A percentile compares a stretch with the other conserved stretches of the same genome.
phyloP scores from a whole-genome alignment of 306 rosid species.

The Vigna nakashimae region DNA sequence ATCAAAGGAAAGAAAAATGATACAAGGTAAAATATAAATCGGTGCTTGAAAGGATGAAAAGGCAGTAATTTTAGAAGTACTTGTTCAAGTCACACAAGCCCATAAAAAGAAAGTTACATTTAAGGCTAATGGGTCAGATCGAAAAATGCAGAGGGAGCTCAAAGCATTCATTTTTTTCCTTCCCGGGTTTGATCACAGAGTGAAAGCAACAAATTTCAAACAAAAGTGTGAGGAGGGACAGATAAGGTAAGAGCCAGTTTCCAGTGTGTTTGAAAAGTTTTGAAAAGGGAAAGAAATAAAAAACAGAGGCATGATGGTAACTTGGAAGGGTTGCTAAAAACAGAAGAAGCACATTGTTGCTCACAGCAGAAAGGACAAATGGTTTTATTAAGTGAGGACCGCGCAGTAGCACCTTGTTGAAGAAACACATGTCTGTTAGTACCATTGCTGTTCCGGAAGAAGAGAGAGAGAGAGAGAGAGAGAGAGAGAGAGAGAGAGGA shows the following conservation, averaged over 20 bases:
- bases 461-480: no score
- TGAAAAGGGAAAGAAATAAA: conserved; percentile 5
- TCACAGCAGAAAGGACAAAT: conserved; percentile 1
- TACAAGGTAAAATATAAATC: not conserved
- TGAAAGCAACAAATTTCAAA: conserved; percentile 4
- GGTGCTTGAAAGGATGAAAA: not conserved
- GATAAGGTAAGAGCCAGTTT: not conserved
- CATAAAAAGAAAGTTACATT: not conserved
- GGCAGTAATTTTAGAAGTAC: conserved; percentile 22
- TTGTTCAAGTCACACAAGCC: conserved; percentile 8
- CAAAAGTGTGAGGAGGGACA: not conserved
- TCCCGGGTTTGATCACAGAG: not conserved
- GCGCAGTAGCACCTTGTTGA: conserved; percentile 66
- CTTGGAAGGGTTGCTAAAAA: conserved; percentile 12
- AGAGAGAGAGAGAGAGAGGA: not conserved
- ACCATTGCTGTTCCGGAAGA: conserved; percentile 50
- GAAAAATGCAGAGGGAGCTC: conserved; percentile 43
- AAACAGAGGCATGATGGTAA: not conserved
- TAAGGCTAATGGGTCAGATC: conserved; percentile 50
- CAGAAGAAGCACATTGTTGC: conserved; percentile 34
- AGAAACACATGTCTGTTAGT: conserved; percentile 61
- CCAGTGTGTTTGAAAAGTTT: conserved; percentile 1
- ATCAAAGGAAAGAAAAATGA: not conserved
- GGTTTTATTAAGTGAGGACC: conserved; percentile 19
- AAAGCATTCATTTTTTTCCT: conserved; percentile 9